A percentile compares a stretch with the other conserved stretches of the same genome.
These are phyloP conservation scores for Phialophora chinensis DNA, from an alignment of 2,329 filamentous ascomycete species.

Conservation along the genomic window DNA sequence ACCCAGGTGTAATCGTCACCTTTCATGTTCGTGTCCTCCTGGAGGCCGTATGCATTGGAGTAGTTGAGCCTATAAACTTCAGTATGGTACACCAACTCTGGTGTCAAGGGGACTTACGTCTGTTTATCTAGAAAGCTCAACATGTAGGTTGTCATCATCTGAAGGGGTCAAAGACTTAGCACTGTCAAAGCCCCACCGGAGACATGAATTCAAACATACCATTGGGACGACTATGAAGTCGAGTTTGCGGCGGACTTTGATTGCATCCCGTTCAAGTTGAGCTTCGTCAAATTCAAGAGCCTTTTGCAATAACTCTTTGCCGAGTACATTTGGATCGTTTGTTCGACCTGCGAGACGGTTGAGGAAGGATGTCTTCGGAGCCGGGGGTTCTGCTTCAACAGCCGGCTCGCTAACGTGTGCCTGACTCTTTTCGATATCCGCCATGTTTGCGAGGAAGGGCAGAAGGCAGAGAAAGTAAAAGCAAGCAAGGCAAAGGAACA, in stretches of 20 bases:
- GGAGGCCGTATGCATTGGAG: conserved; percentile 52
- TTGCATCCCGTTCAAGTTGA: conserved; percentile 44
- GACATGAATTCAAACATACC: conserved; percentile 36
- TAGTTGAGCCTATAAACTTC: conserved; percentile 43
- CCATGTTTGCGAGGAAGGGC: conserved; percentile 16
- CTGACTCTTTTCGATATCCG: conserved; percentile 26
- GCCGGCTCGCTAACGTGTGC: conserved; percentile 19
- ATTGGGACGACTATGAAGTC: conserved; percentile 49
- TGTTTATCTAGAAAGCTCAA: conserved; percentile 44
- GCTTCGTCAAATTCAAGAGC: conserved; percentile 46
- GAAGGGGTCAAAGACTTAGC: conserved; percentile 36
- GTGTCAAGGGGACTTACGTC: conserved; percentile 31
- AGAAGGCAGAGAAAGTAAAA: not conserved
- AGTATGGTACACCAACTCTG: not conserved
- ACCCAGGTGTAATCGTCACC: conserved; percentile 55
- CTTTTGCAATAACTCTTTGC: conserved; percentile 42
- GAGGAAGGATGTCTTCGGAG: conserved; percentile 42
- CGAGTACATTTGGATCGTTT: conserved; percentile 32
- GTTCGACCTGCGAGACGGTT: conserved; percentile 46
- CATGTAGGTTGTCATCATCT: conserved; percentile 49
- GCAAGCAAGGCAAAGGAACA: not conserved
- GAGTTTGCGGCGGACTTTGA: conserved; percentile 46
- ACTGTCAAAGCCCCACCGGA: not conserved
- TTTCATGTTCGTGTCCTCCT: conserved; percentile 49
- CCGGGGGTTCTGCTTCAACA: not conserved